Evolutionary conservation across 495 filamentous ascomycete species (phyloP).

Genomic region (Aspergillus nidulans): DNA sequence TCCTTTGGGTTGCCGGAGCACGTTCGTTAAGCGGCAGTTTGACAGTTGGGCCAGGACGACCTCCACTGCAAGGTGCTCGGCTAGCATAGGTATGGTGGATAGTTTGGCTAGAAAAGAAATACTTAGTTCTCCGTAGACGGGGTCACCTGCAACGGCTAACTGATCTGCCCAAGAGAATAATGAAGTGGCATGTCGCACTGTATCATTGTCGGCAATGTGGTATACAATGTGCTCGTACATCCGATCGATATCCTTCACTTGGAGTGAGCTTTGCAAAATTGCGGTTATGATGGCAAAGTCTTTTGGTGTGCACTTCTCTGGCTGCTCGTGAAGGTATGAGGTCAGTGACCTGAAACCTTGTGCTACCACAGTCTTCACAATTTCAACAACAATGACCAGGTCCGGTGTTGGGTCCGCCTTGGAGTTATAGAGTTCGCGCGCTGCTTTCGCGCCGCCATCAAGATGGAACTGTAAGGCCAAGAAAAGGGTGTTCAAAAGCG

Average conservation of each 20-base stretch:
- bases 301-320: conserved; percentile 48
- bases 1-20: conserved; percentile 61
- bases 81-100: conserved; percentile 72
- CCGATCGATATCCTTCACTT: conserved; percentile 50
- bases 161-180: conserved; percentile 94
- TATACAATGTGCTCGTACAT: conserved; percentile 58
- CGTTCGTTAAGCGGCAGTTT: conserved; percentile 67
- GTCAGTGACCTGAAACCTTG: conserved; percentile 76
- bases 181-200: conserved; percentile 74
- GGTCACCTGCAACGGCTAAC: conserved; percentile 65
- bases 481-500: conserved; percentile 79
- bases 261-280: conserved; percentile 75
- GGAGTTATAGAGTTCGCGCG: conserved; percentile 34
- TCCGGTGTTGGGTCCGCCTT: conserved; percentile 39
- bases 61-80: conserved; percentile 84
- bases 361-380: conserved; percentile 72
- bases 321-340: conserved; percentile 63
- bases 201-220: conserved; percentile 58
- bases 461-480: conserved; percentile 67
- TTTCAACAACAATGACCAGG: conserved; percentile 58
- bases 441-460: conserved; percentile 19
- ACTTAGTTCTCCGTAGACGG: conserved; percentile 89
- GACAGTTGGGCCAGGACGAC: conserved; percentile 72
- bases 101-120: conserved; percentile 84
- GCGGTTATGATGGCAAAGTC: conserved; percentile 89